A percentile compares a stretch with the other conserved stretches of the same genome.
Evolutionary conservation across 83 land plant species (phyloP).

Genomic region (Thuja plicata): DNA sequence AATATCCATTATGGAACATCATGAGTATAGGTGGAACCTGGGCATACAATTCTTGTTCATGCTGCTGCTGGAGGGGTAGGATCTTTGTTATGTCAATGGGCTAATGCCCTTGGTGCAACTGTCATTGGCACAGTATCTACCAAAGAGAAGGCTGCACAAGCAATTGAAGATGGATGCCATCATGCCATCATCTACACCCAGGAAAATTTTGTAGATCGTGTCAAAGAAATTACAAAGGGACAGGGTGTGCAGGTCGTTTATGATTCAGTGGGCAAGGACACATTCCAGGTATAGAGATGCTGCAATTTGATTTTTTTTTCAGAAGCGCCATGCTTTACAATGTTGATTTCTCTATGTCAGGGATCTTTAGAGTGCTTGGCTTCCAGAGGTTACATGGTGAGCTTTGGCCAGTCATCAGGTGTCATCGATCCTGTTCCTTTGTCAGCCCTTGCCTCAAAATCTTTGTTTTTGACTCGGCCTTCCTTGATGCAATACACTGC

Average conservation of each 20-base stretch:
- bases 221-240: conserved; percentile 83
- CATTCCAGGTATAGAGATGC: conserved; percentile 68
- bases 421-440: conserved; percentile 74
- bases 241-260: conserved; percentile 93
- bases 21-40: conserved; percentile 72
- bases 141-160: conserved; percentile 84
- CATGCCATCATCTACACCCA: conserved; percentile 83
- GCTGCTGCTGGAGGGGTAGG: conserved; percentile 99
- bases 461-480: conserved; percentile 88
- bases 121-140: conserved; percentile 96
- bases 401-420: conserved; percentile 94
- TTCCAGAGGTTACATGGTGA: conserved; percentile 87
- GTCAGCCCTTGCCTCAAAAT: conserved; percentile 61
- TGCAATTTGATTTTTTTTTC: not conserved
- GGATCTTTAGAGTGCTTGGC: conserved; percentile 86
- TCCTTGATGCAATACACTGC: conserved; percentile 67
- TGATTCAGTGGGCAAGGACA: conserved; percentile 96
- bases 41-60: conserved; percentile 89
- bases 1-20: not conserved
- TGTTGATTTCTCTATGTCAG: conserved; percentile 35
- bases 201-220: conserved; percentile 77
- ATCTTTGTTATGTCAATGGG: conserved; percentile 97
- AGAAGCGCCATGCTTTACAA: not conserved
- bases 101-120: conserved; percentile 85
- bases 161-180: conserved; percentile 86